Evolutionary conservation across 441 rosid species (phyloP).

Genomic region (Gossypium davidsonii): DNA sequence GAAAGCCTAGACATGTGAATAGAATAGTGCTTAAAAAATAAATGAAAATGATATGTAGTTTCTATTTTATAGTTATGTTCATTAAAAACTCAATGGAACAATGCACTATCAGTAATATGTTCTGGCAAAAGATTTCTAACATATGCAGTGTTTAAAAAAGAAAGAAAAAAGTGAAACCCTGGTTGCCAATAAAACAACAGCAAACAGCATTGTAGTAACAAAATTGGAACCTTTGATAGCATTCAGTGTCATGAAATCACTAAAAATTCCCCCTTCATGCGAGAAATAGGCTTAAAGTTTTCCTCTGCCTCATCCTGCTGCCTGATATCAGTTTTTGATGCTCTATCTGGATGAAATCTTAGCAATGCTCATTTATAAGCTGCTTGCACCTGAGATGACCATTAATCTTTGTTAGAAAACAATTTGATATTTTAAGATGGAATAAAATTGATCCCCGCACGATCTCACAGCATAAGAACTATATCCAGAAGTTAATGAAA

Average conservation of each 20-base stretch:
- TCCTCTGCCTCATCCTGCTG: constrained; percentile 84
- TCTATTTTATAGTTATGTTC: too few species aligned
- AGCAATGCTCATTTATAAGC: constrained; percentile 70
- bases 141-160: not conserved
- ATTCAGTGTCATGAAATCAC: constrained; percentile 20
- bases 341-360: constrained; percentile 77
- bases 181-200: not conserved
- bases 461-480: not conserved
- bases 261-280: constrained; percentile 64
- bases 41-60: too few species aligned
- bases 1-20: not conserved
- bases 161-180: not conserved
- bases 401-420: not conserved
- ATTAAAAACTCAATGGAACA: too few species aligned
- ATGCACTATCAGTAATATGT: too few species aligned
- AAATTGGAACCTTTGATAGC: constrained; percentile 5
- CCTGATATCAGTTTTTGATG: constrained; percentile 57
- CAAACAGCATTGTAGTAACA: not conserved
- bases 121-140: not conserved
- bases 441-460: not conserved
- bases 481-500: not conserved
- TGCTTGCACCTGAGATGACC: constrained; percentile 54
- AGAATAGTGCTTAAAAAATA: too few species aligned
- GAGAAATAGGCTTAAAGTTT: constrained; percentile 75
- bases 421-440: not conserved